A percentile compares a stretch with the other conserved stretches of the same genome.
phyloP scores from a whole-genome alignment of 192 early-diverging fungal genomes.

The Coemansia sp. region DNA sequence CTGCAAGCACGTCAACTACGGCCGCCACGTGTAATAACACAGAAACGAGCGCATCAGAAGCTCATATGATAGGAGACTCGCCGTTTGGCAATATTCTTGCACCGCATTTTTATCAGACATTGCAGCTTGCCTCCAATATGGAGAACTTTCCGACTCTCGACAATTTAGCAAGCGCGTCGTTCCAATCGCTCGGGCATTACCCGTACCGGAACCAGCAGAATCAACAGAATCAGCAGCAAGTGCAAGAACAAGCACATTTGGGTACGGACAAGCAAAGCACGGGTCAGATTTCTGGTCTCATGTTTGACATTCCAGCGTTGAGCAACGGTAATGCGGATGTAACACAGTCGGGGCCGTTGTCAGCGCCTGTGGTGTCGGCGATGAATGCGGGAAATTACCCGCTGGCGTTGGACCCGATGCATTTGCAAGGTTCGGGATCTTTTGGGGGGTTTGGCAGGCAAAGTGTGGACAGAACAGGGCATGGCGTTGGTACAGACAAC shows the following conservation, averaged over 20 bases:
- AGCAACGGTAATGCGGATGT: conserved; percentile 9
- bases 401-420: conserved; percentile 6
- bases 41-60: conserved; percentile 11
- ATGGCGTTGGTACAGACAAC: not conserved
- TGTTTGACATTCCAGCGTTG: conserved; percentile 33
- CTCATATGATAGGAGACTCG: conserved; percentile 28
- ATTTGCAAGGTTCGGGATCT: conserved; percentile 5
- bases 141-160: conserved; percentile 40
- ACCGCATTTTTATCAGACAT: conserved; percentile 21
- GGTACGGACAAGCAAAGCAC: conserved; percentile 9
- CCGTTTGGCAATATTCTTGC: conserved; percentile 26
- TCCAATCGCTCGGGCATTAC: conserved; percentile 10
- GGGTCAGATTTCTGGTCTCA: conserved; percentile 6
- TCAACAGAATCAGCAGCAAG: conserved; percentile 11
- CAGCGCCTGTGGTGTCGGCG: not conserved
- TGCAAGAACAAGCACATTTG: not conserved
- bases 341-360: not conserved
- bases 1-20: conserved; percentile 34
- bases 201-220: conserved; percentile 13
- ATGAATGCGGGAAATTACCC: conserved; percentile 9
- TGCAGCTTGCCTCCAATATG: conserved; percentile 36
- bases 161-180: conserved; percentile 21
- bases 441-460: conserved; percentile 5
- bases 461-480: not conserved
- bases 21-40: conserved; percentile 18